Percentiles rank a stretch among this genome's conserved stretches.
These are phyloP conservation scores for Metarhizium rileyi DNA, from an alignment of 2,329 filamentous ascomycete genomes.

Conservation along the genomic window DNA sequence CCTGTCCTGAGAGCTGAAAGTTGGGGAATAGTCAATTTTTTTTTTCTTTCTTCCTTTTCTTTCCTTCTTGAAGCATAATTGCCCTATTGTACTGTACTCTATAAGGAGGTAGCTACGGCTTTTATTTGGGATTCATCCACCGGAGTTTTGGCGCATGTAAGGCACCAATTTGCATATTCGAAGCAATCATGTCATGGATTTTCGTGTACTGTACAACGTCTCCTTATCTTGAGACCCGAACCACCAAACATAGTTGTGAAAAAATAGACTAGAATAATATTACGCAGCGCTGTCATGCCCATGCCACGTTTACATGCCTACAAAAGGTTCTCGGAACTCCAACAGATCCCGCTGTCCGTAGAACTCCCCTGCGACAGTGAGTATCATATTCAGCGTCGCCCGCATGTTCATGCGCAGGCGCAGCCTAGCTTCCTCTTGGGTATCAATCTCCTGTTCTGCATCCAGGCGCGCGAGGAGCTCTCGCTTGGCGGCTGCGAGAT, in stretches of 20 bases:
- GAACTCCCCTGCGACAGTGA: conserved; percentile 77
- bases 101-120: background rate
- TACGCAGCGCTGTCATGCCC: conserved; percentile 7
- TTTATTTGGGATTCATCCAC: background rate
- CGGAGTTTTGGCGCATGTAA: too few species aligned
- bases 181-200: background rate
- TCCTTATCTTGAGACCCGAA: background rate
- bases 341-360: conserved; percentile 86
- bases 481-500: conserved; percentile 38
- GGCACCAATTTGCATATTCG: background rate
- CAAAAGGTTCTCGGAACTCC: conserved; percentile 57
- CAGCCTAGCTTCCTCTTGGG: conserved; percentile 17
- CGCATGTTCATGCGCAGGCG: conserved; percentile 42
- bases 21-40: background rate
- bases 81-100: background rate
- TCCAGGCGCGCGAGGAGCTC: conserved; percentile 38
- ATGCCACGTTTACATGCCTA: conserved; percentile 28
- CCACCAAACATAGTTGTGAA: background rate
- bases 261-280: background rate
- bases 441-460: conserved; percentile 13
- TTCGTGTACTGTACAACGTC: background rate
- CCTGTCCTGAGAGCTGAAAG: conserved; percentile 7
- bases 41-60: background rate
- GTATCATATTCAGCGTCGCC: conserved; percentile 83
- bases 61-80: background rate